Percentiles rank a stretch among this genome's conserved stretches.
Conservation (phyloP, 176 grass and related monocot species). For the Oryza meyeriana region DNA sequence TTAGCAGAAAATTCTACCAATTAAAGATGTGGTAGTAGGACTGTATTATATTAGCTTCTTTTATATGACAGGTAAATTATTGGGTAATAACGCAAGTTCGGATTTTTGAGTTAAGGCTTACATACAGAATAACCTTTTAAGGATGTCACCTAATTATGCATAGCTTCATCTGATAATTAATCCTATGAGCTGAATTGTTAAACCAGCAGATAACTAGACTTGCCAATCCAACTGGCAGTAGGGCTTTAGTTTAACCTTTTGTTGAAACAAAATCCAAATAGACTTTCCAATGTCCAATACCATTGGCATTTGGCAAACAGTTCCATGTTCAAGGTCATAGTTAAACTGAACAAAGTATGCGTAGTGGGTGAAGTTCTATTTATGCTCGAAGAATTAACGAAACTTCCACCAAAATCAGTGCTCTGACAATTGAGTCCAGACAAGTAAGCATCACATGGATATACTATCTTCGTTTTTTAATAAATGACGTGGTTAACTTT, state of each 20-base stretch:
- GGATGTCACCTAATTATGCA: neutral
- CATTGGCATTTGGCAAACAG: neutral
- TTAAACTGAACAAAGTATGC: neutral
- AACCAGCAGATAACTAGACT: neutral
- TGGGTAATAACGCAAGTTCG: neutral
- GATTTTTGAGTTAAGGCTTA: neutral
- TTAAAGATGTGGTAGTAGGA: too few relatives aligned
- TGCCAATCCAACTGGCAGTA: neutral
- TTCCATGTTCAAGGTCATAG: neutral
- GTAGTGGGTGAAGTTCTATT: neutral
- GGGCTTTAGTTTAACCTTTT: neutral
- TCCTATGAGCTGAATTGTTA: neutral
- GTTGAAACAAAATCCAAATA: neutral
- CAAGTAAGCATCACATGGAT: neutral
- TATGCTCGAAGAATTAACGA: neutral
- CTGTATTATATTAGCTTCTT: too few relatives aligned
- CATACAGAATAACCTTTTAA: neutral
- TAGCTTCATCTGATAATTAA: neutral
- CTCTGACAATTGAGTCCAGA: neutral
- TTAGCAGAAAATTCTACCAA: too few relatives aligned
- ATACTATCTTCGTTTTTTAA: too few relatives aligned
- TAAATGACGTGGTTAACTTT: too few relatives aligned
- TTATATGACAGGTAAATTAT: neutral
- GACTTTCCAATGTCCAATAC: neutral
- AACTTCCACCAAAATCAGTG: neutral